phyloP scores from a whole-genome alignment of 1,284 basidiomycete genomes.

The Malassezia vespertilionis region DNA sequence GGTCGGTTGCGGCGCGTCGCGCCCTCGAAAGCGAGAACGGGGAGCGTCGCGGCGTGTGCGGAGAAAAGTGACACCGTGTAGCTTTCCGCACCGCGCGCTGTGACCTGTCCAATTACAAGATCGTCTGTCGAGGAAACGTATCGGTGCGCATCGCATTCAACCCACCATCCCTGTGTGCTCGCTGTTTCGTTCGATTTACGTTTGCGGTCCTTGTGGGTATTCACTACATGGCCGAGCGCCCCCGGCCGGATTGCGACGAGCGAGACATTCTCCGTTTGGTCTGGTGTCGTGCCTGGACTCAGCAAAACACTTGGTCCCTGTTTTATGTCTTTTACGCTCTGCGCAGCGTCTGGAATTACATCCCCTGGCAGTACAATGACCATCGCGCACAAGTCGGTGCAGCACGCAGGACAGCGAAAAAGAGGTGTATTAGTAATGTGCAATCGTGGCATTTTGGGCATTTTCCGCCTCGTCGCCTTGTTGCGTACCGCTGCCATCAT shows the following conservation, averaged over 20 bases:
- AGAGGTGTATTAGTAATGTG: too few relatives aligned
- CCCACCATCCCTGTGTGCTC: constrained; percentile 21
- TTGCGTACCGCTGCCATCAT: too few relatives aligned
- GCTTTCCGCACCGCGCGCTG: constrained; percentile 30
- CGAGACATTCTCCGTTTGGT: not conserved
- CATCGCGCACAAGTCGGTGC: constrained; percentile 21
- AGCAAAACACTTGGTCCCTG: constrained; percentile 32
- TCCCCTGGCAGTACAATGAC: constrained; percentile 34
- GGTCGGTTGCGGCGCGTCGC: constrained; percentile 44
- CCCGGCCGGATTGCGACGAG: constrained; percentile 26
- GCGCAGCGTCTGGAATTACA: constrained; percentile 13
- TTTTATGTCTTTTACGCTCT: constrained; percentile 19
- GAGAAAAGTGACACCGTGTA: constrained; percentile 37
- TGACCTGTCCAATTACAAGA: constrained; percentile 37
- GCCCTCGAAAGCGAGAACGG: constrained; percentile 42
- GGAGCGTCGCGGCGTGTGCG: constrained; percentile 29
- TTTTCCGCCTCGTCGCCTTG: too few relatives aligned
- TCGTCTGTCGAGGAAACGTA: constrained; percentile 34
- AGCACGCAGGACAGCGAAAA: not conserved
- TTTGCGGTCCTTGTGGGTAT: not conserved
- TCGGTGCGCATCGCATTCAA: constrained; percentile 22
- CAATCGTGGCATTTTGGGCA: not conserved
- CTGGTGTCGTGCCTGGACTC: constrained; percentile 1
- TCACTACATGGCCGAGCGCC: constrained; percentile 21
- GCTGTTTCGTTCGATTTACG: not conserved